Evolutionary conservation across 2,329 filamentous ascomycete genomes (phyloP), one percentile per base, ranked within the genome.

Genomic region (Ilyonectria destructans): DNA sequence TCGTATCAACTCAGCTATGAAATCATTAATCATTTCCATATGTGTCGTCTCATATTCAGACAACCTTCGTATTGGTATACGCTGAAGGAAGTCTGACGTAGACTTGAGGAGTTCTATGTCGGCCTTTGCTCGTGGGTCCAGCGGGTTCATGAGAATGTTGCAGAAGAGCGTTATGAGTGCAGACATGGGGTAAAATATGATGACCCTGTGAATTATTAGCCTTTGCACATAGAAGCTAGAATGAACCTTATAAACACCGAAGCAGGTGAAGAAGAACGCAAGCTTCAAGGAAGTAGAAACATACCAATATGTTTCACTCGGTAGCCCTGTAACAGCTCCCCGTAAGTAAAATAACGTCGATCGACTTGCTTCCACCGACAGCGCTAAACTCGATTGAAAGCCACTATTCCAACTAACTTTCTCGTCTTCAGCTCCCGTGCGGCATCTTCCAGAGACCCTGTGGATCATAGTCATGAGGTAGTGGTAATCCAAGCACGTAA

Each of bases 141-240:
- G 73, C 0, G 87, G 87, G 54, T 86, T 81, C 13, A 82, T 78
- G 0, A 89, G 77, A 37, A 89, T 82, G 67, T 85, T 87, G 79
- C 84, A 87, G 72, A 89, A 89, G 2, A 89, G 80, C 2, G 82
- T 83, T 60, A 88, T 78, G 8, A 87, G 77, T 1, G 87, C 87
- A 0, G 85, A 85, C 68, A 88, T 83, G 3, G 87, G 87, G 65
- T 89, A 89, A 72, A 87, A 88, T 4, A 87, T 79, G 9, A 88
- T 75, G 29, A 83, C 79, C 86, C 87, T 88, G 26, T 12, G 7
- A 10, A 12, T 33, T 33, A 8, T 33, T 33, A 33, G 7, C 3
- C 6, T 10, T 33, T 33, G 12, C 31, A 12, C 31, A 12, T 33
- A 12, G 31, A 3, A 33, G 3, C 2, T 8, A 12, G 31, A 2